Evolutionary conservation across 2,329 filamentous ascomycete species (phyloP), one percentile per base, ranked within the genome.

Genomic region (Monilinia fructigena): DNA sequence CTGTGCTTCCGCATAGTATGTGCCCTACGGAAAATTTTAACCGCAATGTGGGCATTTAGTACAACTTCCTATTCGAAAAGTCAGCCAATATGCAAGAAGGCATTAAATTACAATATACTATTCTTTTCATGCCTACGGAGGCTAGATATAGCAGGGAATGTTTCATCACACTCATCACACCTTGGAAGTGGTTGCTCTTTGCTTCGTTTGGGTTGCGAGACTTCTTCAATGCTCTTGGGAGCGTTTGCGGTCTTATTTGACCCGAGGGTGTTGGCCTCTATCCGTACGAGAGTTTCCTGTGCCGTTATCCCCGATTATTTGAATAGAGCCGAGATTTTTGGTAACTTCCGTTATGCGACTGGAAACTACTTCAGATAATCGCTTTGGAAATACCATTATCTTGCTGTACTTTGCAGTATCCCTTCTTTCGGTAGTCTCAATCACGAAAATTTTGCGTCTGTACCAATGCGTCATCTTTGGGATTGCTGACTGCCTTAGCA

Each of bases 381-480:
- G 48, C 20, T 59, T 65, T 12, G 63, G 53, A 5, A 45, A 59
- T 3, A 65, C 28, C 55, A 65, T 35, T 16, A 18, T 12, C n/a
- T 65, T 65, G 16, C 28, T 65, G 55, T 65, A 58, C 26, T 35
- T 64, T 47, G 31, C 40, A 23, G 20, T 18, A 7, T 3, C 11
- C 18, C 47, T 65, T 10, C 4, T 23, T 35, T 23, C 35, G 1
- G 35, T 18, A 18, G 28, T 28, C 31, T 23, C 48, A 4, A 6
- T 48, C 2, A 65, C 23, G 26, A 59, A 59, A 65, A 23, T 65
- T 65, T 11, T 40, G 18, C 2, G 45, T 59, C 26, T 59, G 55
- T 31, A 65, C 63, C 20, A 59, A 31, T 12, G 38, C 26, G 7
- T n/a, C 23, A n/a, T 42, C 20, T 6, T 65, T 38, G 14, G 28